Conservation (phyloP, 192 early-diverging fungal genomes). For the Chytriomyces sp. region DNA sequence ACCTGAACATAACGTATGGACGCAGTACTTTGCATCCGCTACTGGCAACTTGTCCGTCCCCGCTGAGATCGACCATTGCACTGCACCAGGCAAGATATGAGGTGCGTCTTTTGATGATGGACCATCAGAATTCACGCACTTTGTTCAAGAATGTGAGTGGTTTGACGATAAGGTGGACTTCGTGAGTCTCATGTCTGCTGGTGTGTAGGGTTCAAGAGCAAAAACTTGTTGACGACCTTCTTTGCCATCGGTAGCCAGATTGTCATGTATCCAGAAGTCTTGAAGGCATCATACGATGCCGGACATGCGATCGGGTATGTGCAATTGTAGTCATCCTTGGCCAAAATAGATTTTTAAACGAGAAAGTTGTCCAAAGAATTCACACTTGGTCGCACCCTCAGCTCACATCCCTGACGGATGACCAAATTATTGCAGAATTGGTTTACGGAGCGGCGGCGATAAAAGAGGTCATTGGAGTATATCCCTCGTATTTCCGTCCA, state of each 20-base stretch:
- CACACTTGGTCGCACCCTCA: conserved; percentile 29
- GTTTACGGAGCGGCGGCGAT: conserved; percentile 64
- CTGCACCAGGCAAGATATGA: not conserved
- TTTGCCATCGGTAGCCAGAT: conserved; percentile 62
- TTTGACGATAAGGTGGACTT: too few relatives aligned
- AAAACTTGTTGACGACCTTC: conserved; percentile 67
- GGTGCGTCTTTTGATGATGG: not conserved
- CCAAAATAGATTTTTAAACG: conserved; percentile 19
- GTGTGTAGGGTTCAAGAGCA: conserved; percentile 8
- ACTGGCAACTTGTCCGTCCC: not conserved
- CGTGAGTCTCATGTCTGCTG: not conserved
- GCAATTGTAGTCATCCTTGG: conserved; percentile 7
- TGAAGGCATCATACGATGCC: conserved; percentile 46
- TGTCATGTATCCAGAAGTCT: conserved; percentile 44
- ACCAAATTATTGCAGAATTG: conserved; percentile 66
- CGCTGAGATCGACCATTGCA: not conserved
- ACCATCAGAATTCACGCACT: not conserved
- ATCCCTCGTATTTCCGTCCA: conserved; percentile 55
- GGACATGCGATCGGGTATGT: conserved; percentile 58
- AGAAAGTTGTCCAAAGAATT: not conserved
- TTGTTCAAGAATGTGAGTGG: conserved; percentile 1
- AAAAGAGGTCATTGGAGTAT: conserved; percentile 31
- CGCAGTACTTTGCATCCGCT: not conserved
- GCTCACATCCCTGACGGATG: conserved; percentile 61
- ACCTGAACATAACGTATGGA: not conserved